Base-by-base conservation (phyloP, 2,329 filamentous ascomycete species). In the Colletotrichum zoysiae region DNA sequence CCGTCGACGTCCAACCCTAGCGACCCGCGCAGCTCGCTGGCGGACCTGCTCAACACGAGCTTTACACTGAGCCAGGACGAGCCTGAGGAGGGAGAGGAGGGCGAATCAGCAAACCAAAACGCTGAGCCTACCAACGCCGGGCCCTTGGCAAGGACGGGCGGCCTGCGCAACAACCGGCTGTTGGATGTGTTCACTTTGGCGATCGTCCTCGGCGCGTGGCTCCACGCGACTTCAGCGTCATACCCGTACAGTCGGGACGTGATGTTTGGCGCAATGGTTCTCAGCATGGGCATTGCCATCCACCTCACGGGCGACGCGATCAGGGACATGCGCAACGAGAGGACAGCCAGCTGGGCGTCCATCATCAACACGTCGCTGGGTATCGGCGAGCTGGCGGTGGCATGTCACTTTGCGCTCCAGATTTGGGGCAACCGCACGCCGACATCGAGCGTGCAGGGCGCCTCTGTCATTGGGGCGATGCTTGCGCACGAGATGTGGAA, bases 41-140 rank as follows among this genome's bases (percentile, higher is more conserved):
- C 84, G 0, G 84, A 86, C 40, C 73, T 86, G 23, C 80, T 87
- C 62, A 80, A 79, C 53, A 79, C 82, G 73, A 83, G 83, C 65
- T 86, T 87, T 68, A 82, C 76, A 16, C 72, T 87, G 7, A 79
- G 78, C 42, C 77, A 80, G 18, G 80, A 80, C 9, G 74, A 74
- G 16, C 65, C 53, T 2, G 70, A 75, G 44, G 70, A 71, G 8
- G 48, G 46, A 20, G 57, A 60, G 23, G 40, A 23, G 33, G 40
- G 59, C 30, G 62, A 62, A 50, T 42, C 42, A 38, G 65, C 40
- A 18, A 69, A 51, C 16, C 23, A 16, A 40, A 58, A 38, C 5
- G 48, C 48, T 4, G 58, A 65, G 61, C 23, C 58, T 44, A 40
- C 70, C n/a, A 69, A 12, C 16, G 30, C 26, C 14, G 62, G 61